Conservation (phyloP, 2,329 filamentous ascomycete species). For the Bimuria novae-zelandiae region DNA sequence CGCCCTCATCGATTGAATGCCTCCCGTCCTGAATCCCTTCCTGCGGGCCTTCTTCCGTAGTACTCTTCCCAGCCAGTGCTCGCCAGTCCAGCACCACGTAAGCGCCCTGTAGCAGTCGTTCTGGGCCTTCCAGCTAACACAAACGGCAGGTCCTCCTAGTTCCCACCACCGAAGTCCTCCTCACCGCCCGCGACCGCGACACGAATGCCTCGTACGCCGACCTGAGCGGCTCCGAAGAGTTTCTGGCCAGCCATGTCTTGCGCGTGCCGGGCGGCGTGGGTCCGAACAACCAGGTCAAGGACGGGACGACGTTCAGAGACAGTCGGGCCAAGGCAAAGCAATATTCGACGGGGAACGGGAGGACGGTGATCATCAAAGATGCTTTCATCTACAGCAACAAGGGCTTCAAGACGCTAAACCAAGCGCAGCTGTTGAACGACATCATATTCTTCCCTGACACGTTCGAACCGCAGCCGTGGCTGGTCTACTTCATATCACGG, state of each 20-base stretch:
- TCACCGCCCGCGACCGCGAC: conserved; percentile 86
- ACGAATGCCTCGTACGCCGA: conserved; percentile 77
- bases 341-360: conserved; percentile 88
- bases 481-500: conserved; percentile 93
- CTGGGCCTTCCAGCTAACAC: conserved; percentile 9
- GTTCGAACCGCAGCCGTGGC: conserved; percentile 90
- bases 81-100: conserved; percentile 85
- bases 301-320: conserved; percentile 69
- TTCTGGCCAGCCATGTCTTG: conserved; percentile 94
- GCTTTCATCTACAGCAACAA: conserved; percentile 94
- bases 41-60: conserved; percentile 98
- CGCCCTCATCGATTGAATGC: conserved; percentile 71
- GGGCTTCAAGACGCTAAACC: conserved; percentile 90
- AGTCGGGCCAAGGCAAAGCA: conserved; percentile 91
- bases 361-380: conserved; percentile 94
- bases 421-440: conserved; percentile 85
- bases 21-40: conserved; percentile 94
- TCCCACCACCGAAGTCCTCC: conserved; percentile 87
- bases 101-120: conserved; percentile 20
- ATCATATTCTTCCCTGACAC: conserved; percentile 85
- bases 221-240: conserved; percentile 87
- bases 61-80: conserved; percentile 87
- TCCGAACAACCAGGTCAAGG: conserved; percentile 55
- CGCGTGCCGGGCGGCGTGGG: conserved; percentile 68
- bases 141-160: conserved; percentile 74